Evolutionary conservation across 768 basidiomycete genomes (phyloP).

Genomic region (Tulasnella sp.): DNA sequence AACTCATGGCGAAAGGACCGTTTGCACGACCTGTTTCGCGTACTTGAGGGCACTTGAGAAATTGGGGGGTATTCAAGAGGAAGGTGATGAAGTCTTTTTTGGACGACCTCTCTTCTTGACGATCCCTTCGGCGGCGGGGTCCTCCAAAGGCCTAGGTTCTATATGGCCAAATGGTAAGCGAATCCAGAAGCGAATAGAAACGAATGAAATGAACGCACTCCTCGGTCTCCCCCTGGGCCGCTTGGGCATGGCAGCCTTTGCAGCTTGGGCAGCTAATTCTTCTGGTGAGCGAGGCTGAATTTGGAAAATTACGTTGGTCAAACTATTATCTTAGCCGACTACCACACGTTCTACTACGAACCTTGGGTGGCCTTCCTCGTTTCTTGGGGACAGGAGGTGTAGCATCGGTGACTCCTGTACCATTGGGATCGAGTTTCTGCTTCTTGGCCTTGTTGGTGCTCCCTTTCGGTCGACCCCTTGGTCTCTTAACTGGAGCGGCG

Average conservation of each 20-base stretch:
- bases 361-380: neutral
- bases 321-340: no score
- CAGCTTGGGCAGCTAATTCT: slow-evolving; percentile 17
- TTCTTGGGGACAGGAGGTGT: neutral
- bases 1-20: no score
- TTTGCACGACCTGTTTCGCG: no score
- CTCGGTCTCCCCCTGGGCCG: slow-evolving; percentile 13
- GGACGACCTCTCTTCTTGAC: no score
- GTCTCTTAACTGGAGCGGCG: slow-evolving; percentile 50
- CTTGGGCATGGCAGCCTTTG: slow-evolving; percentile 25
- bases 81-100: no score
- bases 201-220: slow-evolving; percentile 3
- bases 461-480: slow-evolving; percentile 80
- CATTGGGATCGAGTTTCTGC: slow-evolving; percentile 24
- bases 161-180: no score
- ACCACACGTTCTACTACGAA: neutral
- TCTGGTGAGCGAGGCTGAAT: slow-evolving; percentile 19
- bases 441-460: slow-evolving; percentile 73
- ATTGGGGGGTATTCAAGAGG: no score
- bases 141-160: no score
- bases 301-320: neutral
- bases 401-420: slow-evolving; percentile 22
- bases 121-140: no score
- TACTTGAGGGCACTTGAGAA: no score
- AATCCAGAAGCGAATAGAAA: neutral